Evolutionary conservation across 495 filamentous ascomycete species (phyloP).

Genomic region (Lophium mytilinum): DNA sequence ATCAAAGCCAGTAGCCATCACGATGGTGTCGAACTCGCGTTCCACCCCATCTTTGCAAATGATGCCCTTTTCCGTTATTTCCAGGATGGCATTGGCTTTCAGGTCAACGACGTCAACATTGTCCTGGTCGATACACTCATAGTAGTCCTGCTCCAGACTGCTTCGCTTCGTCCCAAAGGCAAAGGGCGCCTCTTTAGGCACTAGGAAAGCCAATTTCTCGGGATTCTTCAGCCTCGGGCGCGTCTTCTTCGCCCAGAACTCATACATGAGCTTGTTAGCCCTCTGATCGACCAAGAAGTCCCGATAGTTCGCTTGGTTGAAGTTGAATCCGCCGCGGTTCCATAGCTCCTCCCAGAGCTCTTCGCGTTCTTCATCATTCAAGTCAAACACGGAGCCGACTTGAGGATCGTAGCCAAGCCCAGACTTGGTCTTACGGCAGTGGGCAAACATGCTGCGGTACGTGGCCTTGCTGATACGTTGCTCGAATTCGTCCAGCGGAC

Average conservation of each 20-base stretch:
- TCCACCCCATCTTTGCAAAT: neutral
- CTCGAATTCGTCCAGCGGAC: constrained; percentile 36
- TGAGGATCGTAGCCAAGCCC: neutral
- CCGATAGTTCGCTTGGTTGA: constrained; percentile 26
- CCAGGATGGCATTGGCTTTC: constrained; percentile 21
- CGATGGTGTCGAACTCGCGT: constrained; percentile 10
- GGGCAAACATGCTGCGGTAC: neutral
- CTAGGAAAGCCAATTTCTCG: constrained; percentile 23
- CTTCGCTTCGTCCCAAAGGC: constrained; percentile 26
- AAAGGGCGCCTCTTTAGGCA: constrained; percentile 25
- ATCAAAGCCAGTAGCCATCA: constrained; percentile 34
- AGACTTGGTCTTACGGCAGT: neutral
- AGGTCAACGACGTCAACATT: constrained; percentile 34
- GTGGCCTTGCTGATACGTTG: constrained; percentile 37
- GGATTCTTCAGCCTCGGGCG: constrained; percentile 28
- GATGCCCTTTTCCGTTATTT: constrained; percentile 21
- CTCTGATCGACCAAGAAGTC: constrained; percentile 27
- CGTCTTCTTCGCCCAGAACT: constrained; percentile 31
- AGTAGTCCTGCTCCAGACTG: constrained; percentile 32
- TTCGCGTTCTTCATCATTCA: neutral
- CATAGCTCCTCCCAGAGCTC: constrained; percentile 22
- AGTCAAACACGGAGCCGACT: neutral
- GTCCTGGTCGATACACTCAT: constrained; percentile 30
- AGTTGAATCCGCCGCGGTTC: constrained; percentile 25
- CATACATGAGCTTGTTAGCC: constrained; percentile 27